Evolutionary conservation across 768 basidiomycete species (phyloP).

Genomic region (Tylopilus subfusipes): DNA sequence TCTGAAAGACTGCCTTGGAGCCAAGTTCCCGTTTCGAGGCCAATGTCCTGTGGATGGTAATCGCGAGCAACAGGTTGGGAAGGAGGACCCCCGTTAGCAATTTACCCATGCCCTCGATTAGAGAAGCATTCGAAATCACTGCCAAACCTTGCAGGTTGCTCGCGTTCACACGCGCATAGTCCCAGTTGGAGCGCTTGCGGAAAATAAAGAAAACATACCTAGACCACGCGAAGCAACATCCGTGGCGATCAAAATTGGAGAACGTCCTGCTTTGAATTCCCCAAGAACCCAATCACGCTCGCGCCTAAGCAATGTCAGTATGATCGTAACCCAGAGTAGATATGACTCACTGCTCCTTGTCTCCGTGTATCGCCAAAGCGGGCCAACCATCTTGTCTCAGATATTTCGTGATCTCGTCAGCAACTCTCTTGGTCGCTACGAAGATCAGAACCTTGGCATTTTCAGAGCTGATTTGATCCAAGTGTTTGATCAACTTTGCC

Average conservation of each 20-base stretch:
- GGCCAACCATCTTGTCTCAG: slow-evolving; percentile 99
- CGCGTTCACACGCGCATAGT: slow-evolving; percentile 31
- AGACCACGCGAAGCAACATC: slow-evolving; percentile 99
- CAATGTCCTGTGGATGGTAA: slow-evolving; percentile 25
- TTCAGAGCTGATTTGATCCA: slow-evolving; percentile 93
- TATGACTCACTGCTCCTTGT: slow-evolving; percentile 88
- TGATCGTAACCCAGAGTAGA: not conserved
- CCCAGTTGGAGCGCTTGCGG: slow-evolving; percentile 32
- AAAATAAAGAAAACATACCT: slow-evolving; percentile 70
- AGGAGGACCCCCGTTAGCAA: slow-evolving; percentile 18
- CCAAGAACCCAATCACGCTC: slow-evolving; percentile 99
- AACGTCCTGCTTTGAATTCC: slow-evolving; percentile 98
- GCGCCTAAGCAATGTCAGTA: slow-evolving; percentile 46
- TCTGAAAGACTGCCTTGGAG: slow-evolving; percentile 14
- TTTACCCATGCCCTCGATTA: slow-evolving; percentile 19
- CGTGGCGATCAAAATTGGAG: slow-evolving; percentile 97
- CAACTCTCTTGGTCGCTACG: slow-evolving; percentile 95
- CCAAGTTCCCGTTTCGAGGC: slow-evolving; percentile 22
- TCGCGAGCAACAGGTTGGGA: slow-evolving; percentile 22
- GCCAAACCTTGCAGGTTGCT: slow-evolving; percentile 29
- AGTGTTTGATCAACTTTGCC: slow-evolving; percentile 90
- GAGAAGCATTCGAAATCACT: slow-evolving; percentile 24
- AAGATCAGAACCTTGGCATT: slow-evolving; percentile 99
- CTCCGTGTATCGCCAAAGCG: slow-evolving; percentile 98
- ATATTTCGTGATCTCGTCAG: slow-evolving; percentile 98